Evolutionary conservation across 129 eudicot species (phyloP), one percentile per base, ranked within the genome.

Genomic region (Oenanthe sinensis): DNA sequence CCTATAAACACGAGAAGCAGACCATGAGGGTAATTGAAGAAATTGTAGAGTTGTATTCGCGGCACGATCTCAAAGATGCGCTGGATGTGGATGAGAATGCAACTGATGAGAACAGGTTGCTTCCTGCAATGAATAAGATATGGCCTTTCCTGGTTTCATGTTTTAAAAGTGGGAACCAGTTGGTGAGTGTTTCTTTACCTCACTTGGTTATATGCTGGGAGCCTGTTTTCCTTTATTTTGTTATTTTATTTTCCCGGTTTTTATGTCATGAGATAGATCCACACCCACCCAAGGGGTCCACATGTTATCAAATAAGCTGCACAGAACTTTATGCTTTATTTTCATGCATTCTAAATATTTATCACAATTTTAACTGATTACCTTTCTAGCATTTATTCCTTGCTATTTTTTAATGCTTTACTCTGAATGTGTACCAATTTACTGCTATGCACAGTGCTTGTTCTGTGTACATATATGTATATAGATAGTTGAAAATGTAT

Each of bases 61-160:
- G 89, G 26, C 70, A 86, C 79, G 81, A 87, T 84, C 91, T 95
- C 71, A 79, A 80, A 55, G 97, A 95, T 82, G 80, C 91, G 60
- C 83, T 91, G 10, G 92, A 86, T 63, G 83, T 92, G 15, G 87
- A 91, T 76, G 92, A 82, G 74, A 90, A 95, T 84, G 91, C 69
- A 79, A 47, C 87, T 7, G 85, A 74, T 36, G 99, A 95, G 81
- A 95, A 95, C 74, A 87, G 97, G 81, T 80, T 92, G 82, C 97
- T 95, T 48, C 99, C 99, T 36, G 96, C 97, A 74, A 87, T 92
- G 88, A 95, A 95, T 83, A 95, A 92, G 79, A 87, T 95, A 30
- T 95, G 99, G 99, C 99, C 97, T 58, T 95, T 88, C 84, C 72
- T 95, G 75, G 86, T 95, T 75, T 83, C 96, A n/a, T 95, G 97